Conservation (phyloP, 192 early-diverging fungal genomes). For the Coemansia sp. region DNA sequence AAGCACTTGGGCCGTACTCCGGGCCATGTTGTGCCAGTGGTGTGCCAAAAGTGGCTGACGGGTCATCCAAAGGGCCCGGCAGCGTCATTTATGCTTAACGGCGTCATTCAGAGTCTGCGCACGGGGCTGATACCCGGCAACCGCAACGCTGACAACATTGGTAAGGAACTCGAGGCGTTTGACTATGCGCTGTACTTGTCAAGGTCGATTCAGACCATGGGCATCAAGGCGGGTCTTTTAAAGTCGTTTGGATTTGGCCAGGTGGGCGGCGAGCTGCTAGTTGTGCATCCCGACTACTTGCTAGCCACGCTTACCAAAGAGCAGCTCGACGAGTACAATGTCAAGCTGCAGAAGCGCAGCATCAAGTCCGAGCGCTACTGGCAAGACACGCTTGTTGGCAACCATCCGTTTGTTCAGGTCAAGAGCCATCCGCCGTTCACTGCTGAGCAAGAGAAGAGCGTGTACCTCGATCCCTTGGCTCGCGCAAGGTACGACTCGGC, state of each 20-base stretch:
- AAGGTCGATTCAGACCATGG: constrained; percentile 84
- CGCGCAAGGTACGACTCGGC: constrained; percentile 69
- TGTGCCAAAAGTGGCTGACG: constrained; percentile 39
- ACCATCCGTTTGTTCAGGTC: constrained; percentile 77
- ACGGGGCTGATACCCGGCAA: constrained; percentile 89
- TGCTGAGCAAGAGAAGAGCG: constrained; percentile 70
- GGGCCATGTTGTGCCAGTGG: constrained; percentile 22
- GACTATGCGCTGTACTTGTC: constrained; percentile 85
- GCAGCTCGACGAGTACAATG: constrained; percentile 71
- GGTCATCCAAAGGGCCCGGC: constrained; percentile 84
- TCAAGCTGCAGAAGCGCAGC: constrained; percentile 68
- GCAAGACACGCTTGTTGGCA: constrained; percentile 84
- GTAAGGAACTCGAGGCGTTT: constrained; percentile 74
- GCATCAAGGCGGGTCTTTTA: constrained; percentile 85
- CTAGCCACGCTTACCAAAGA: constrained; percentile 68
- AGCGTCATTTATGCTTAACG: constrained; percentile 95
- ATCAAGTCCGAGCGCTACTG: constrained; percentile 81
- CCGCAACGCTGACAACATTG: constrained; percentile 54
- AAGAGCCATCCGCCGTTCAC: constrained; percentile 87
- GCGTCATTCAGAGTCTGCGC: constrained; percentile 77
- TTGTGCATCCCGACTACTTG: constrained; percentile 86
- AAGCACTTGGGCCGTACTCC: constrained; percentile 31
- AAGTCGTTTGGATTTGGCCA: constrained; percentile 95
- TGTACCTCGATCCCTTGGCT: constrained; percentile 86
- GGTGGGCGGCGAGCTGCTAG: constrained; percentile 85